A percentile compares a stretch with the other conserved stretches of the same genome.
Conservation (phyloP, 2,329 filamentous ascomycete genomes). For the Cladosporium austrohemisphaericum region DNA sequence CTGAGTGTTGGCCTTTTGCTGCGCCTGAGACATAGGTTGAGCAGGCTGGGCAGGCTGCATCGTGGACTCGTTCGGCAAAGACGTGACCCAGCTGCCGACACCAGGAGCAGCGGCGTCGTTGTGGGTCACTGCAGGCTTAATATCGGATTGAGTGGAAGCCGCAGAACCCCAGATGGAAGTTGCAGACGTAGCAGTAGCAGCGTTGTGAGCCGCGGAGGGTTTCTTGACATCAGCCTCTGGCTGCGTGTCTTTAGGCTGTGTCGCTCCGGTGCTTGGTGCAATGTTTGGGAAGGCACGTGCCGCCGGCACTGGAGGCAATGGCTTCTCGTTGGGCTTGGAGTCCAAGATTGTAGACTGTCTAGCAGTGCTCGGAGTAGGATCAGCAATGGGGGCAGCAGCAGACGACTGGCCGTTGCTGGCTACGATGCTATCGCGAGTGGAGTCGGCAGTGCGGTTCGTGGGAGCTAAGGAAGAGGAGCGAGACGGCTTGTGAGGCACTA, state of each 20-base stretch:
- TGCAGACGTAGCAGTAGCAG: no score
- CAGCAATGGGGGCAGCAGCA: neutral
- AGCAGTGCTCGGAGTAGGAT: neutral
- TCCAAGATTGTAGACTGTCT: no score
- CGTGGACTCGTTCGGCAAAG: no score
- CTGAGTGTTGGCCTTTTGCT: no score
- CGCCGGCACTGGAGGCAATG: slow-evolving; percentile 8
- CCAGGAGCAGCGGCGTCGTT: no score
- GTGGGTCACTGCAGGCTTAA: no score
- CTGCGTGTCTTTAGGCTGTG: neutral
- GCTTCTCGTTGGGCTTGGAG: slow-evolving; percentile 11
- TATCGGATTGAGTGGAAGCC: no score
- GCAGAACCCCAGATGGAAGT: no score
- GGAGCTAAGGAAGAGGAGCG: neutral
- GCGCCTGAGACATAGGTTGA: no score
- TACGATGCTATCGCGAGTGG: no score
- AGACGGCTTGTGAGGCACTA: neutral
- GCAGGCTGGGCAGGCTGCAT: no score
- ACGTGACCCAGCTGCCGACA: no score
- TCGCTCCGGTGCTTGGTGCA: neutral
- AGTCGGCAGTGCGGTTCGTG: neutral
- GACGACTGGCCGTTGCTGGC: neutral
- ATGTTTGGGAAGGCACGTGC: neutral
- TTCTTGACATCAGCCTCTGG: neutral
- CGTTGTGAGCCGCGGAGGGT: neutral